These are phyloP conservation scores for Coffea canephora DNA, from an alignment of 257 asterid species.

Conservation along the genomic window DNA sequence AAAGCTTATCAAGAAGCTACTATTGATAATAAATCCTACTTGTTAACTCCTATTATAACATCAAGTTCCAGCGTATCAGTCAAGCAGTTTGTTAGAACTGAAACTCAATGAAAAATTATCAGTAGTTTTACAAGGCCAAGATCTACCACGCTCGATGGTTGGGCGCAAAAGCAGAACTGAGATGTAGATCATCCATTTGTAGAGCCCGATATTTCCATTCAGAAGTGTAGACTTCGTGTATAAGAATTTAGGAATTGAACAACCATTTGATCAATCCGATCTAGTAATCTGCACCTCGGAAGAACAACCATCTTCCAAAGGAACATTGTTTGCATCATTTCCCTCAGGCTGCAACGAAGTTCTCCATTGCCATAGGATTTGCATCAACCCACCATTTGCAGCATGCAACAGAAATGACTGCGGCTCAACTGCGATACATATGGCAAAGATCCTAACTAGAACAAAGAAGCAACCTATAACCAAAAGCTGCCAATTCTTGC, in stretches of 20 bases:
- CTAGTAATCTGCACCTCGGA: neutral
- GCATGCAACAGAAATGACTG: constrained; percentile 42
- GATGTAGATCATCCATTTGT: neutral
- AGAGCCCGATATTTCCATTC: neutral
- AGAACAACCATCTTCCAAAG: constrained; percentile 20
- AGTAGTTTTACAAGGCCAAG: neutral
- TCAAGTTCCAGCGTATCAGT: neutral
- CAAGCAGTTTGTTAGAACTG: neutral
- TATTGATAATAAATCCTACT: neutral
- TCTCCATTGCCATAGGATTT: constrained; percentile 49
- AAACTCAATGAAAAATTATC: neutral
- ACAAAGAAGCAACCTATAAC: constrained; percentile 46
- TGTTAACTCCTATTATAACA: neutral
- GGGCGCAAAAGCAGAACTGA: neutral
- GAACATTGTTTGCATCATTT: constrained; percentile 15
- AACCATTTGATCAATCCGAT: neutral
- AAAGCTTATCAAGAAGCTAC: neutral
- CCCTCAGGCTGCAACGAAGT: constrained; percentile 23
- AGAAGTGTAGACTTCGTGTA: neutral
- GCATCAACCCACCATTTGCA: constrained; percentile 71
- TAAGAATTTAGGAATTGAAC: neutral
- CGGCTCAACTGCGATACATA: constrained; percentile 23
- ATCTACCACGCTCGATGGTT: neutral
- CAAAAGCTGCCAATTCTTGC: constrained; percentile 31
- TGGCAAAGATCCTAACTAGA: constrained; percentile 38